A percentile compares a stretch with the other conserved stretches of the same genome.
Conservation (phyloP, 257 asterid species). For the Capsicum baccatum region DNA sequence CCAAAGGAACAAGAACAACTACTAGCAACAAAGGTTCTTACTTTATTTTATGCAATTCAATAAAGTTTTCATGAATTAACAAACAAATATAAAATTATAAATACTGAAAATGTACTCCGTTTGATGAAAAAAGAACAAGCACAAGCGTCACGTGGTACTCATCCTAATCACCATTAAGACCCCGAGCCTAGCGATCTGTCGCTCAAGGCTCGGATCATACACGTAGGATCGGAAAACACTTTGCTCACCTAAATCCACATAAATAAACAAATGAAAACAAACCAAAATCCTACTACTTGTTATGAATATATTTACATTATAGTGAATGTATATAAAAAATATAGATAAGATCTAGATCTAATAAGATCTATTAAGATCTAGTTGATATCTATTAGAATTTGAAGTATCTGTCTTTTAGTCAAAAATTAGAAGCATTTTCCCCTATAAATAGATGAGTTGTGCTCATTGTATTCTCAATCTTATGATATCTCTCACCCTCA, state of each 20-base stretch:
- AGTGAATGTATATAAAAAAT: too few species aligned
- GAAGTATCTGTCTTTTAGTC: too few species aligned
- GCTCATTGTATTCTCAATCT: too few species aligned
- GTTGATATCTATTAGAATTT: too few species aligned
- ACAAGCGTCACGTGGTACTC: conserved; percentile 59
- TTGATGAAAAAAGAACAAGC: background rate
- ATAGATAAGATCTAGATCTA: too few species aligned
- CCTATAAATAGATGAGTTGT: too few species aligned
- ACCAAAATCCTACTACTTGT: background rate
- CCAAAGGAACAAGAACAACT: background rate
- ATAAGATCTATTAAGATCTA: too few species aligned
- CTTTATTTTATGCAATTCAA: background rate
- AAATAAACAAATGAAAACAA: background rate
- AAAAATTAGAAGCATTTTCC: too few species aligned
- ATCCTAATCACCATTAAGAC: conserved; percentile 34
- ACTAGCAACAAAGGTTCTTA: background rate
- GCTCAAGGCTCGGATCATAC: conserved; percentile 42
- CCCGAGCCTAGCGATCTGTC: conserved; percentile 40
- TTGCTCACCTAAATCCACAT: conserved; percentile 40
- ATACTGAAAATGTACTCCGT: background rate
- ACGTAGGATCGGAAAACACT: conserved; percentile 83
- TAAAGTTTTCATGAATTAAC: background rate
- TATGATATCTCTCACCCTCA: too few species aligned
- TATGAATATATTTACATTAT: too few species aligned
- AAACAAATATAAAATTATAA: background rate